Evolutionary conservation across 2,329 filamentous ascomycete species (phyloP).

Genomic region (Falciphora oryzae): DNA sequence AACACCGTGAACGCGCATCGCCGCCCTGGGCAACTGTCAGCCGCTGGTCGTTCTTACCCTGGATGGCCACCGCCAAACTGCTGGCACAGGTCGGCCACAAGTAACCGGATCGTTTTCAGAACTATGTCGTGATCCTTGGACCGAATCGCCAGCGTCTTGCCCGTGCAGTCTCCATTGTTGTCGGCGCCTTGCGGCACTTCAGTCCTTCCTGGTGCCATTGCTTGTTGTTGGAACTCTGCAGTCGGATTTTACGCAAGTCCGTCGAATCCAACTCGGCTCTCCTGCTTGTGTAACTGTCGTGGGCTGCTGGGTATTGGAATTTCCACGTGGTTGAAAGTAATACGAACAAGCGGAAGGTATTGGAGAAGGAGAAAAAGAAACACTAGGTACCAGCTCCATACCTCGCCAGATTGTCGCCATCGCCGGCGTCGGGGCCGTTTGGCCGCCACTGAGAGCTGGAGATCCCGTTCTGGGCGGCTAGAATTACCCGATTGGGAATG

Average conservation of each 20-base stretch:
- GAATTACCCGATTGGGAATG: not conserved
- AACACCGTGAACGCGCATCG: not conserved
- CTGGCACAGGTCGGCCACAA: constrained; percentile 64
- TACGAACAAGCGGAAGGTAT: too few species aligned
- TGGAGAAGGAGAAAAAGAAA: too few species aligned
- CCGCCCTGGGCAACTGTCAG: too few species aligned
- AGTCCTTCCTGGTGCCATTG: not conserved
- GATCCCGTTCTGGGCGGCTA: not conserved
- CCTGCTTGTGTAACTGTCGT: not conserved
- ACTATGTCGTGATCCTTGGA: constrained; percentile 35
- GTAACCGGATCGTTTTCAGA: constrained; percentile 52
- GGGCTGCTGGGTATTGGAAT: not conserved
- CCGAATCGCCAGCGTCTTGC: not conserved
- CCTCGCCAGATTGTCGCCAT: too few species aligned
- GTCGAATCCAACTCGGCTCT: not conserved
- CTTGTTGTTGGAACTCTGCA: not conserved
- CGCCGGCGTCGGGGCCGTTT: too few species aligned
- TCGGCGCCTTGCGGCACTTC: not conserved
- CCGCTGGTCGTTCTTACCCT: constrained; percentile 38
- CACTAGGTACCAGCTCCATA: too few species aligned
- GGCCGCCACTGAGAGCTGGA: not conserved
- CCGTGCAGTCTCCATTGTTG: not conserved
- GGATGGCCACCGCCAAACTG: constrained; percentile 66
- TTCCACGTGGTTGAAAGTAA: too few species aligned
- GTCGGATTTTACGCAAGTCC: too few species aligned